Conservation (phyloP, 805 yeast species). For the Cyberlindnera samutprakarnensis region DNA sequence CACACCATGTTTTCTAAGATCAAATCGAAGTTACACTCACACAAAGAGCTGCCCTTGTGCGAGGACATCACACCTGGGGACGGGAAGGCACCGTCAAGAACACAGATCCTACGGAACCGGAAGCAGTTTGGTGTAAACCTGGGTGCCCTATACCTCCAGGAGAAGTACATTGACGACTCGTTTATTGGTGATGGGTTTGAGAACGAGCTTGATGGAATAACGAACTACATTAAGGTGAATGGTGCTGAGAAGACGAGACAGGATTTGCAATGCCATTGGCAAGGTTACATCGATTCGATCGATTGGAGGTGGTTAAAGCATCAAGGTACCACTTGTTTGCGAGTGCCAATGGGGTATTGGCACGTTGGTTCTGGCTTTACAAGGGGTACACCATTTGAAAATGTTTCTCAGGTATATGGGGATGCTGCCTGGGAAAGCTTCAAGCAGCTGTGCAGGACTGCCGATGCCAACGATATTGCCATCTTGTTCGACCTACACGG, state of each 20-base stretch:
- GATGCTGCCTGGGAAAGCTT: conserved; percentile 69
- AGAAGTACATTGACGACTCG: conserved; percentile 66
- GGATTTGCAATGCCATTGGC: conserved; percentile 61
- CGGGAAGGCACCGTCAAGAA: conserved; percentile 28
- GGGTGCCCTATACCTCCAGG: conserved; percentile 75
- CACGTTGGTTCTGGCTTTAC: conserved; percentile 63
- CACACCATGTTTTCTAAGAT: not conserved
- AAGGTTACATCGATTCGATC: conserved; percentile 45
- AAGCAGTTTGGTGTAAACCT: conserved; percentile 78
- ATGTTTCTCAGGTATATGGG: conserved; percentile 48
- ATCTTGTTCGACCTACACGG: conserved; percentile 84
- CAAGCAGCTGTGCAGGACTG: conserved; percentile 49
- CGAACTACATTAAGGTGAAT: conserved; percentile 34
- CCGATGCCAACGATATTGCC: conserved; percentile 55
- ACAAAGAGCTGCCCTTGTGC: conserved; percentile 18
- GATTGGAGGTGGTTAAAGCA: conserved; percentile 76
- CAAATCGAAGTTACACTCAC: conserved; percentile 1
- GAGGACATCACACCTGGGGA: conserved; percentile 11
- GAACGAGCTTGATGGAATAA: conserved; percentile 71
- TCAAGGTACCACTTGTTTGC: conserved; percentile 66
- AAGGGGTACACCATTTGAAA: conserved; percentile 54
- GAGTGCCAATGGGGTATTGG: conserved; percentile 94
- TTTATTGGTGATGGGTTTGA: conserved; percentile 52
- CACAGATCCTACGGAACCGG: conserved; percentile 50
- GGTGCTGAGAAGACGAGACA: conserved; percentile 49